Evolutionary conservation across 2,329 filamentous ascomycete species (phyloP).

Genomic region (Exserohilum turcica): DNA sequence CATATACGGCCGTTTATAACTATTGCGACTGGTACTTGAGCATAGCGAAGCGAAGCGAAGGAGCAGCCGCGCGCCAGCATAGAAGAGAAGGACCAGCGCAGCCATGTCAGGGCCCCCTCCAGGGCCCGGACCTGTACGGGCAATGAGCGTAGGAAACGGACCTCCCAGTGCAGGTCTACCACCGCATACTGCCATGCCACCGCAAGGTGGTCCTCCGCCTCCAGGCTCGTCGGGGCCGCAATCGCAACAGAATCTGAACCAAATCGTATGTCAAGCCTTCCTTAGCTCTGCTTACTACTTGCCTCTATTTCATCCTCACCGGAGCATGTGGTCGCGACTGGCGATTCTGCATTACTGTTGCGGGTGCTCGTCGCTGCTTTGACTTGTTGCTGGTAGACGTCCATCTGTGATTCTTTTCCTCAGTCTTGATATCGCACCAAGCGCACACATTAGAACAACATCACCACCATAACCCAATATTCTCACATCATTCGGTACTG

Average conservation of each 20-base stretch:
- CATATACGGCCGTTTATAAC: slow-evolving; percentile 14
- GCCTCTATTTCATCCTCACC: not conserved
- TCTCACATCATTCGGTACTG: not conserved
- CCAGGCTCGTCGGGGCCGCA: slow-evolving; percentile 58
- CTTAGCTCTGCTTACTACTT: not conserved
- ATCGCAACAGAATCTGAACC: slow-evolving; percentile 89
- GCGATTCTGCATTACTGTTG: not conserved
- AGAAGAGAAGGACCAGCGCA: slow-evolving; percentile 28
- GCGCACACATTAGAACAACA: not conserved
- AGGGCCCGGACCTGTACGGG: slow-evolving; percentile 43
- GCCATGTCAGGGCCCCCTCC: slow-evolving; percentile 46
- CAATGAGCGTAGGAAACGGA: slow-evolving; percentile 51
- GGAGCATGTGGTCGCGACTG: not conserved
- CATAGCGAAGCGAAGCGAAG: slow-evolving; percentile 32
- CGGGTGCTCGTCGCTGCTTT: not conserved
- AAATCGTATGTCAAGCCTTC: slow-evolving; percentile 74
- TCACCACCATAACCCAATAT: not conserved
- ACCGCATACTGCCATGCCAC: slow-evolving; percentile 52
- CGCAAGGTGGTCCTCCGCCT: slow-evolving; percentile 54
- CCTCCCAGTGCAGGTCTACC: slow-evolving; percentile 49
- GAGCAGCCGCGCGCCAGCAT: slow-evolving; percentile 15
- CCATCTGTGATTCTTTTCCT: not conserved
- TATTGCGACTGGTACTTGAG: slow-evolving; percentile 24
- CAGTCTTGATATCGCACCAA: not conserved
- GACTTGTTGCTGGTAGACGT: not conserved